These are phyloP conservation scores for Saccharum spontaneum DNA, from an alignment of 176 grass and related monocot species.

Conservation along the genomic window DNA sequence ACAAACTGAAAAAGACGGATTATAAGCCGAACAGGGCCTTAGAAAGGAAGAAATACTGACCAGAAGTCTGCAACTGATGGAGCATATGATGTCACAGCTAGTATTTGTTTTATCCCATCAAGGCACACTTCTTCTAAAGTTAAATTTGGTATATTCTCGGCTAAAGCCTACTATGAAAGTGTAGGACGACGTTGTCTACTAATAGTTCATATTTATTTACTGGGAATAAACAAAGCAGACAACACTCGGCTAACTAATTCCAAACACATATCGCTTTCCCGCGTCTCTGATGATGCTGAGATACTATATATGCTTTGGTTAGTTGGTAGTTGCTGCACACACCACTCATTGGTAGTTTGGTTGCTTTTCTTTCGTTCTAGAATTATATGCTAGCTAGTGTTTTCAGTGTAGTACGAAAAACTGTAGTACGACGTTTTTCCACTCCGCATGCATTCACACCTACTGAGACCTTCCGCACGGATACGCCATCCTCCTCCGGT, in stretches of 20 bases:
- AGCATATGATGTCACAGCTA: background rate
- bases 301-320: background rate
- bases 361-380: background rate
- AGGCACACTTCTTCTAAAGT: background rate
- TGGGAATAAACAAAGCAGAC: background rate
- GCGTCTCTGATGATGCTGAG: background rate
- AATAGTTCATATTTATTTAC: background rate
- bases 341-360: background rate
- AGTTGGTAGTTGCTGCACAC: background rate
- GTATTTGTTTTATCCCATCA: background rate
- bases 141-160: background rate
- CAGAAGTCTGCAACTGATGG: too few species aligned
- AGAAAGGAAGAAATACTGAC: background rate
- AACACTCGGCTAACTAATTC: background rate
- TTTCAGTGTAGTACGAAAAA: too few species aligned
- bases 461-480: too few species aligned
- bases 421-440: background rate
- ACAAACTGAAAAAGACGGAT: too few species aligned
- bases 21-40: too few species aligned
- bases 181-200: background rate
- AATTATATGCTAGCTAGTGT: background rate
- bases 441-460: background rate
- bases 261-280: background rate
- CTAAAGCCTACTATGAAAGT: background rate
- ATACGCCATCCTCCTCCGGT: too few species aligned